phyloP scores from a whole-genome alignment of 129 eudicot species.

The Flaveria trinervia region DNA sequence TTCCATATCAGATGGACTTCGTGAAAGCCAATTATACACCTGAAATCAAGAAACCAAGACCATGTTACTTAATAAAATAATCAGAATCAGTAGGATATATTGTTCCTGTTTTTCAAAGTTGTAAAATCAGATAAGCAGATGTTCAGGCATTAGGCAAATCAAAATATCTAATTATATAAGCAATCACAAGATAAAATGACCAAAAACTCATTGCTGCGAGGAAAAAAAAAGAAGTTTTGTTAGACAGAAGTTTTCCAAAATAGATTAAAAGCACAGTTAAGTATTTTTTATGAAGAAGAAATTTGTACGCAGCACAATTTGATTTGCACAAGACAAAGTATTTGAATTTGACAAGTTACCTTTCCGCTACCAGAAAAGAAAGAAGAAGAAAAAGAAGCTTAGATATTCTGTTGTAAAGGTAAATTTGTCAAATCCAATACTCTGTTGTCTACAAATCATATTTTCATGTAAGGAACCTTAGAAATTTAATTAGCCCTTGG shows the following conservation, averaged over 20 bases:
- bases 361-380: no score
- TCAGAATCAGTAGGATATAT: not conserved
- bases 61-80: not conserved
- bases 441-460: no score
- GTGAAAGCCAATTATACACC: slow-evolving; percentile 81
- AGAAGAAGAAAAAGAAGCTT: no score
- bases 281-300: no score
- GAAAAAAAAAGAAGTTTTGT: not conserved
- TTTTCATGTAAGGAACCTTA: no score
- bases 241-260: not conserved
- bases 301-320: no score
- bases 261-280: not conserved
- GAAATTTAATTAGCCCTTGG: no score
- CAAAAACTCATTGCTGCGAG: not conserved
- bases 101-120: not conserved
- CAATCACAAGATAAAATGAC: not conserved
- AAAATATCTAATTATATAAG: not conserved
- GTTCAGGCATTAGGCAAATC: not conserved
- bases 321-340: no score
- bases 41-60: slow-evolving; percentile 29
- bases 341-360: no score
- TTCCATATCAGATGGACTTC: slow-evolving; percentile 88
- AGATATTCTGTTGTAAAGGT: no score
- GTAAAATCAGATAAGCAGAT: not conserved
- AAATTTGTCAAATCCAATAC: no score